Percentiles rank a stretch among this genome's conserved stretches.
These are phyloP conservation scores for Puccinia coronata DNA, from an alignment of 1,284 basidiomycete species.

Conservation along the genomic window DNA sequence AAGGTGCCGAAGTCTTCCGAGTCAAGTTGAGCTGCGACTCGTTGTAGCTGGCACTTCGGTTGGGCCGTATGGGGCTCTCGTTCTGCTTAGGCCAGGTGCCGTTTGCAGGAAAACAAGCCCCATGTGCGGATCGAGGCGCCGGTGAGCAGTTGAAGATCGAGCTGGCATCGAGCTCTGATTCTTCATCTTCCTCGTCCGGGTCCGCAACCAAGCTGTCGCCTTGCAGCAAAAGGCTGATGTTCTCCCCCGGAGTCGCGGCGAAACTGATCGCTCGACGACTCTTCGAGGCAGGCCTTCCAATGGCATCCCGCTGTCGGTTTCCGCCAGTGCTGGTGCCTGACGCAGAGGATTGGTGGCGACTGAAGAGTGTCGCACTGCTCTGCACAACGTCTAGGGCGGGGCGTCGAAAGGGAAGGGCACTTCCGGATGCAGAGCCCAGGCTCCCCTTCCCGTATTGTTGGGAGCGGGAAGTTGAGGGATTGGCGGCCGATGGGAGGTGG, in stretches of 20 bases:
- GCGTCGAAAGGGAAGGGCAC: background rate
- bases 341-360: constrained; percentile 25
- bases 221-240: constrained; percentile 1
- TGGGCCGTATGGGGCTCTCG: background rate
- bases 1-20: constrained; percentile 1
- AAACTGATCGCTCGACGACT: constrained; percentile 43
- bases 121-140: constrained; percentile 10
- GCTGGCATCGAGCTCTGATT: constrained; percentile 38
- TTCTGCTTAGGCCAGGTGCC: constrained; percentile 43
- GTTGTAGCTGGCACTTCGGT: constrained; percentile 1
- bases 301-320: constrained; percentile 30
- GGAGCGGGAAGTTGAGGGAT: background rate
- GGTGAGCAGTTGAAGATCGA: constrained; percentile 41
- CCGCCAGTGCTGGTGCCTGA: background rate
- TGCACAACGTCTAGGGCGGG: constrained; percentile 33
- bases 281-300: constrained; percentile 44
- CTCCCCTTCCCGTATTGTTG: constrained; percentile 31
- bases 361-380: constrained; percentile 44
- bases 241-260: background rate
- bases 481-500: constrained; percentile 5
- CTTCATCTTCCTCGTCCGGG: constrained; percentile 43
- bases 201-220: constrained; percentile 1
- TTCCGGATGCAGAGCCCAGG: constrained; percentile 19
- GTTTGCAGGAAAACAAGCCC: background rate
- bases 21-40: background rate